Evolutionary conservation across 257 asterid species (phyloP), one percentile per base, ranked within the genome.

Genomic region (Solanum tacnaense): DNA sequence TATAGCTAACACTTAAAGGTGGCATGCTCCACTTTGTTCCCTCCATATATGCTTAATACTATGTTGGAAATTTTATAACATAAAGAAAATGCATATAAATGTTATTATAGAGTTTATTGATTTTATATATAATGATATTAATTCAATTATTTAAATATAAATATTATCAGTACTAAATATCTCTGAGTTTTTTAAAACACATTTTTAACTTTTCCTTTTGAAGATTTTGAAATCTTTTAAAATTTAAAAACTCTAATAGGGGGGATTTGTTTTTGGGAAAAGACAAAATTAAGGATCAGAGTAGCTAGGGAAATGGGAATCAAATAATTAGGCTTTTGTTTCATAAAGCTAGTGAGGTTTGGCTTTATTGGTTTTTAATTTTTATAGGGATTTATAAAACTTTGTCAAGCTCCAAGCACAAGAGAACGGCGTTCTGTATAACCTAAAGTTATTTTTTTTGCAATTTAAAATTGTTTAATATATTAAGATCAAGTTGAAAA

Each of bases 1-100:
- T 85, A 56, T 18, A 90, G 94, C 92, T 92, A 87, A 72, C 89
- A 88, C 46, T 87, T 89, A 87, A 56, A 92, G 94, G 95, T 94
- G 93, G 91, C 93, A 93, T 91, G 94, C 92, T 93, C 91, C 93
- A 90, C 92, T 92, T 92, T 91, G 83, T 89, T 89, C 89, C 92
- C 89, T 88, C 92, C 84, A 87, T 87, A 34, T 35, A 35, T 84
- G 76, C 83, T 27, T 87, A 78, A 83, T 92, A 83, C 84, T 16
- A 78, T 87, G 75, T 89, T 88, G 70, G 84, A 32, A n/a, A 32
- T 65, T 87, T 85, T 78, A 72, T 84, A 29, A 74, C 36, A 84
- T 41, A 70, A 68, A 56, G 74, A 29, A 89, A 90, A 86, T 52
- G 7, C n/a, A 18, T 2, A 52, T 16, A 52, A 52, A 52, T 3